phyloP scores from a whole-genome alignment of 1,284 basidiomycete genomes.

The Puccinia novopanici region DNA sequence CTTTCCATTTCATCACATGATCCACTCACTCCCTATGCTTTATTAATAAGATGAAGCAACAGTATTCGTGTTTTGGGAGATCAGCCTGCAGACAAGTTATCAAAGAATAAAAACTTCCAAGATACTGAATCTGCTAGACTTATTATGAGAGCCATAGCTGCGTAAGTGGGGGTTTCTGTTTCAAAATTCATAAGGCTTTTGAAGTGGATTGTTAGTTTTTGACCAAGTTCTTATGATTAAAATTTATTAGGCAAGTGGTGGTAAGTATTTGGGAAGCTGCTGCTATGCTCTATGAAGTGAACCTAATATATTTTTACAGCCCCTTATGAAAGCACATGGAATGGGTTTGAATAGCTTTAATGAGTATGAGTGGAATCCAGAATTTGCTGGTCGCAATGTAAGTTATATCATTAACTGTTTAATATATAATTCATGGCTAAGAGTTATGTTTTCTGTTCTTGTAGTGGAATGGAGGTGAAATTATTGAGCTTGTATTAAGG shows the following conservation, averaged over 20 bases:
- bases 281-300: not conserved
- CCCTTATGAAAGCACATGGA: slow-evolving; percentile 39
- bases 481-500: slow-evolving; percentile 61
- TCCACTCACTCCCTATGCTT: not conserved
- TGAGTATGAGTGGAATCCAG: slow-evolving; percentile 39
- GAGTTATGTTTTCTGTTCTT: not conserved
- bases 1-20: not conserved
- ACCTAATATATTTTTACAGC: not conserved
- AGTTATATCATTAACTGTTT: not conserved
- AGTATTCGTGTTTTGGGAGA: slow-evolving; percentile 40
- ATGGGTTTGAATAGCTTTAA: slow-evolving; percentile 44
- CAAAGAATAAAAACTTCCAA: not conserved
- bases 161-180: not conserved
- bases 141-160: slow-evolving; percentile 39
- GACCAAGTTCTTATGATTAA: not conserved
- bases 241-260: slow-evolving; percentile 23
- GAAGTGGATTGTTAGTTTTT: not conserved
- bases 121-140: slow-evolving; percentile 21
- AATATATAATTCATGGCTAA: not conserved
- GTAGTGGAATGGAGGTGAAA: slow-evolving; percentile 62
- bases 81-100: slow-evolving; percentile 8
- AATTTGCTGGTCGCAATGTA: slow-evolving; percentile 45
- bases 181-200: not conserved
- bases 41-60: not conserved
- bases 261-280: not conserved